Evolutionary conservation across 1,284 basidiomycete genomes (phyloP).

Genomic region (Gymnopus androsaceus): DNA sequence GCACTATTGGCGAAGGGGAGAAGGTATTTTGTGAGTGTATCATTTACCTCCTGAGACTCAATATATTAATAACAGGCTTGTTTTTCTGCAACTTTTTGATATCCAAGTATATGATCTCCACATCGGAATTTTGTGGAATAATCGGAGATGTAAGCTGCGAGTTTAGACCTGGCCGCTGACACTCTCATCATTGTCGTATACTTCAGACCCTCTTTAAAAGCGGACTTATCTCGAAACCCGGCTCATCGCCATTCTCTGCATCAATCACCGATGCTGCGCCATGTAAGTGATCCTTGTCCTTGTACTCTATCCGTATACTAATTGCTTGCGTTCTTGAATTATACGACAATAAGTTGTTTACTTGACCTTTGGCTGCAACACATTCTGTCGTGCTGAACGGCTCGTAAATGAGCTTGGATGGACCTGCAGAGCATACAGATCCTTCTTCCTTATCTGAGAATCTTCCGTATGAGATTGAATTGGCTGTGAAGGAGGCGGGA

Average conservation of each 20-base stretch:
- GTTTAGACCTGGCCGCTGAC: not conserved
- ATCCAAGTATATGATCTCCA: slow-evolving; percentile 3
- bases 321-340: no score
- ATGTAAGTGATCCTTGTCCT: not conserved
- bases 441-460: not conserved
- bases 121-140: not conserved
- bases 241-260: not conserved
- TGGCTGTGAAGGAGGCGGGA: not conserved
- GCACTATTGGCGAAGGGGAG: slow-evolving; percentile 1
- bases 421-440: slow-evolving; percentile 1
- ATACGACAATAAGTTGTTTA: not conserved
- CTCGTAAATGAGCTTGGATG: slow-evolving; percentile 5
- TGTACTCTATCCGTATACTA: no score
- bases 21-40: slow-evolving; percentile 3
- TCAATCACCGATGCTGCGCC: not conserved
- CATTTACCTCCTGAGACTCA: not conserved
- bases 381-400: not conserved
- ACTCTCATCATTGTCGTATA: not conserved
- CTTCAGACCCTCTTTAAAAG: slow-evolving; percentile 2
- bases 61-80: not conserved
- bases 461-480: not conserved
- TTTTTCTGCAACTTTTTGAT: not conserved
- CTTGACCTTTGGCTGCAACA: not conserved
- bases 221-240: not conserved
- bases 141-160: not conserved